Evolutionary conservation across 352 stramenopile species (phyloP), one percentile per base, ranked within the genome.

Genomic region (Phytophthora fragariaefolia): DNA sequence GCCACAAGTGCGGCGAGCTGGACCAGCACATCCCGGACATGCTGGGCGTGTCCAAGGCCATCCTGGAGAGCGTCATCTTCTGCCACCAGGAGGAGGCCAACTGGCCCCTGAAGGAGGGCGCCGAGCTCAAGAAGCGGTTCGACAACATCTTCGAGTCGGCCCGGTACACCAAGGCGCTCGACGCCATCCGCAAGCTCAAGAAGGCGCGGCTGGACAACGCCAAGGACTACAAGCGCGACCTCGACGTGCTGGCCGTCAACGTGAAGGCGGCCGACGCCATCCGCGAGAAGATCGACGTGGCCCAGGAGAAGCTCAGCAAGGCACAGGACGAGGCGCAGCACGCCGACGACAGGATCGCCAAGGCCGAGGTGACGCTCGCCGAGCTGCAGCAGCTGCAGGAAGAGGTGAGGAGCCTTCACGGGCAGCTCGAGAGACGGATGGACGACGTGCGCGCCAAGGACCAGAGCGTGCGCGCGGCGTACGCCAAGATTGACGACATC

Each of bases 101-200:
- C 47, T 99, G 98, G 98, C 98, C 98, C 13, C 66, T 99, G 45
- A 79, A 87, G 55, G 97, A 99, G 77, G 96, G 97, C 15, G 90
- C 92, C 0, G 95, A 98, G 54, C 77, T 99, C 5, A 99, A 99
- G 82, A 99, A 99, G 73, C 85, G 96, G 27, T 99, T 99, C 70
- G 98, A 99, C 77, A 97, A 99, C 66, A 99, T 99, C 52, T 99
- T 99, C 66, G 98, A 99, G 79, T 98, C 95, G 6, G 97, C 97
- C 1, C 76, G 97, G 18, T 99, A 99, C 76, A 98, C 96, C 7
- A 99, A 99, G 69, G 97, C 98, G 0, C 80, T 99, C 17, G 97
- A 99, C 27, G 94, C 91, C 0, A 98, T 99, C 63, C 82, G 91
- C 20, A 98, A 99, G 56, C 76, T 95, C 23, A 97, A 96, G 51